Evolutionary conservation across 495 filamentous ascomycete species (phyloP), one percentile per base, ranked within the genome.

Genomic region (Diplogelasinospora grovesii): DNA sequence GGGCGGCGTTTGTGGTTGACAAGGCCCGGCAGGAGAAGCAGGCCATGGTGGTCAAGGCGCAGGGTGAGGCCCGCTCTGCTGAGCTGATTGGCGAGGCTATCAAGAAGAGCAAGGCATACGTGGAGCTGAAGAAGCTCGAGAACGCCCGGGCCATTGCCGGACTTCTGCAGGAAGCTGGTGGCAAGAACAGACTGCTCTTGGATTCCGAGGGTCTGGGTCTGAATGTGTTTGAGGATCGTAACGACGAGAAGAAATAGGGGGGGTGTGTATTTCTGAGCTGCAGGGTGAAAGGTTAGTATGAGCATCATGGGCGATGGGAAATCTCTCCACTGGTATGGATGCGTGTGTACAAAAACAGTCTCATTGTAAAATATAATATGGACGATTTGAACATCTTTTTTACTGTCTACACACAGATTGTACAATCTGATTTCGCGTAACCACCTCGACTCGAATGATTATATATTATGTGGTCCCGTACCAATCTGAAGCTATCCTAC

Each of bases 21-120:
- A 97, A 97, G 70, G 92, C 92, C 24, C 85, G 92, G 46, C 92
- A 98, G 64, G 92, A 98, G 76, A 98, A 98, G 74, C 93, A 97
- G 70, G 92, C 92, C 43, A 95, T 86, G 71, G 89, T 98, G 52
- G 92, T 98, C 53, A 85, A 88, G 64, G 92, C 92, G 10, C 93
- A 97, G 77, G 92, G 92, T 89, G 92, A 98, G 69, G 92, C 92
- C 28, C 86, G 92, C 50, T 97, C 92, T 32, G 92, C 92, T 22
- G 88, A 98, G 65, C 83, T 98, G 33, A 95, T 98, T 53, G 92
- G 92, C 63, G 92, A 98, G 28, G 92, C 92, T 23, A 95, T 98
- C 78, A 97, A 98, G 82, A 97, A 98, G 80, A 90, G 78, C 65
- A 83, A 88, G 66, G 85, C 84, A 43, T 98, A 98, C 61, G 85